phyloP scores from a whole-genome alignment of 805 yeast species.

The Jamesozyma gamospora region DNA sequence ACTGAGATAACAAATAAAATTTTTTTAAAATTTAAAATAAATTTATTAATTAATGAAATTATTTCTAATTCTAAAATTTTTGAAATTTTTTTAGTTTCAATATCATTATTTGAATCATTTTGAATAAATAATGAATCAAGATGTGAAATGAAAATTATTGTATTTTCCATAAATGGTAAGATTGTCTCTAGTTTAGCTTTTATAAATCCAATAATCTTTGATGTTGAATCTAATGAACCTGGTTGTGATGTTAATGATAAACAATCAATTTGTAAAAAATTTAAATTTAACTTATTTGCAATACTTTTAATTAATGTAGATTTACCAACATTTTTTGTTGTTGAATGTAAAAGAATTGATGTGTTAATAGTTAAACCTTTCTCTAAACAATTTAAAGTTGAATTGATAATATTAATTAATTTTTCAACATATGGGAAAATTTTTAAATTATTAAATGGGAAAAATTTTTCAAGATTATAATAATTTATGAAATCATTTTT shows the following conservation, averaged over 20 bases:
- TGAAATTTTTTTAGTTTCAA: slow-evolving; percentile 27
- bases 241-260: slow-evolving; percentile 35
- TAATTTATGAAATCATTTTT: slow-evolving; percentile 38
- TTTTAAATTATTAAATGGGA: slow-evolving; percentile 26
- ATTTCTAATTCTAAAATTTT: slow-evolving; percentile 38
- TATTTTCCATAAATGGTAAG: slow-evolving; percentile 34
- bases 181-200: slow-evolving; percentile 66
- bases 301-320: slow-evolving; percentile 48
- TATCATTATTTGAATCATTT: slow-evolving; percentile 47
- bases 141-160: slow-evolving; percentile 57
- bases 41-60: slow-evolving; percentile 46
- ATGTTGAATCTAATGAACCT: slow-evolving; percentile 58
- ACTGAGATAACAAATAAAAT: slow-evolving; percentile 54
- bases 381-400: slow-evolving; percentile 33
- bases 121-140: slow-evolving; percentile 65
- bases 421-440: slow-evolving; percentile 41
- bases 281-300: slow-evolving; percentile 51
- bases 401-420: slow-evolving; percentile 43
- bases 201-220: slow-evolving; percentile 69
- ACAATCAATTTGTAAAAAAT: slow-evolving; percentile 60
- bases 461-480: slow-evolving; percentile 34
- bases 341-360: slow-evolving; percentile 55
- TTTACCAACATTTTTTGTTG: slow-evolving; percentile 73
- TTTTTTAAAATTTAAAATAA: slow-evolving; percentile 31
- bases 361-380: slow-evolving; percentile 40